Base-by-base conservation (phyloP, 331 rosid species). In the Malus hybrid region DNA sequence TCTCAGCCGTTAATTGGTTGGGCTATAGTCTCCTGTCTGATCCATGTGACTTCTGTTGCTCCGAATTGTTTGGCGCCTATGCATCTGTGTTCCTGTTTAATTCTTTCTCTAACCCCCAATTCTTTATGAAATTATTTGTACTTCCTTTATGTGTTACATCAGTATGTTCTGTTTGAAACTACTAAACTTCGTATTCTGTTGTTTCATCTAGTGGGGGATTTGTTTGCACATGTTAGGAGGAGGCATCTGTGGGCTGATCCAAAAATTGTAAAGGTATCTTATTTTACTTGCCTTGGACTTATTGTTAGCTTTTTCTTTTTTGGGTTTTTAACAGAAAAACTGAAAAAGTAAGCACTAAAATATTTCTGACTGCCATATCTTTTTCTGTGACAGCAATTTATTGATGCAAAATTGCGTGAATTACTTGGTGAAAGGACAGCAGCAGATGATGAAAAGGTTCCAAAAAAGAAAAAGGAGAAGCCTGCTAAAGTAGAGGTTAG, bases 171-270 rank as follows among this genome's bases (percentile, higher is more conserved):
- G 56, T 79, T 74, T 28, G 62, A 61, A 27, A 44, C 50, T 57
- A 48, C 44, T 65, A 24, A 78, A 69, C 7, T 33, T 70, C 32
- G 28, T n/a, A 31, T 33, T 29, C 52, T 39, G 24, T 36, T 80
- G 24, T 69, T 80, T 31, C 74, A 42, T 84, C 70, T 84, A 95
- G 99, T 95, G 69, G 99, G 99, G 22, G 97, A 87, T 78, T 84
- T 95, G 67, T 87, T 92, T 76, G 97, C 97, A 80, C 88, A 85
- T 7, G 80, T 95, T 76, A 85, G 99, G 74, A 95, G 87, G 89
- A 89, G 81, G 83, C 91, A 85, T 69, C 97, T 96, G 31, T 95
- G 99, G 99, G 99, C 90, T 77, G 97, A 95, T 81, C 93, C 97
- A 64, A 95, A 95, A 88, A 83, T 88, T 78, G 97, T 84, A 52